Conservation (phyloP, 306 rosid genomes). For the Adenanthera pavonina region DNA sequence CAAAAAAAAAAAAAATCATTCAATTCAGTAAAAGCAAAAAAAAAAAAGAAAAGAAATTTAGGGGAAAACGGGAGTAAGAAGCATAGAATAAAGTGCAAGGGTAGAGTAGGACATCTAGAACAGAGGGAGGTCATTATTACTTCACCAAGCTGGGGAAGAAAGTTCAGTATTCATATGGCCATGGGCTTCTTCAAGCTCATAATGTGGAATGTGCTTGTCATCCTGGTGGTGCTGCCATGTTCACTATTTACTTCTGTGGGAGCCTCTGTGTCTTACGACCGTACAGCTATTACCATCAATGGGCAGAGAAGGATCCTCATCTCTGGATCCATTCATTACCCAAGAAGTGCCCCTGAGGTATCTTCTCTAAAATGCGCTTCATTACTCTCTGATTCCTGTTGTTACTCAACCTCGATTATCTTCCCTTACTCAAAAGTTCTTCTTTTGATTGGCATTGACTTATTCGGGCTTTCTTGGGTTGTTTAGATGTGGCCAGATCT, state of each 20-base stretch:
- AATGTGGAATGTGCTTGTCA: constrained; percentile 62
- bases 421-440: constrained; percentile 33
- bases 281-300: constrained; percentile 79
- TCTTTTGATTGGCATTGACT: neutral
- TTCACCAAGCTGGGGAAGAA: constrained; percentile 42
- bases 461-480: constrained; percentile 27
- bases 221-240: constrained; percentile 44
- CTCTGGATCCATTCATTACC: constrained; percentile 98
- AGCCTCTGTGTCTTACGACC: constrained; percentile 91
- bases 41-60: neutral
- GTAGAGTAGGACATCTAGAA: constrained; percentile 33
- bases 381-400: constrained; percentile 10
- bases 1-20: neutral
- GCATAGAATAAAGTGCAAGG: constrained; percentile 68
- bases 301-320: constrained; percentile 89
- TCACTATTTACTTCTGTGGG: constrained; percentile 49
- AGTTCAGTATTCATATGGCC: constrained; percentile 17
- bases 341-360: constrained; percentile 98
- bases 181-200: constrained; percentile 68
- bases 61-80: constrained; percentile 19
- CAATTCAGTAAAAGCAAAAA: neutral
- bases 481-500: constrained; percentile 99
- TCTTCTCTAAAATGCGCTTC: constrained; percentile 53
- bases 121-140: constrained; percentile 47
- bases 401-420: neutral